Base-by-base conservation (phyloP, 2,329 filamentous ascomycete species). In the Immersiporthe knoxdaviesiana region DNA sequence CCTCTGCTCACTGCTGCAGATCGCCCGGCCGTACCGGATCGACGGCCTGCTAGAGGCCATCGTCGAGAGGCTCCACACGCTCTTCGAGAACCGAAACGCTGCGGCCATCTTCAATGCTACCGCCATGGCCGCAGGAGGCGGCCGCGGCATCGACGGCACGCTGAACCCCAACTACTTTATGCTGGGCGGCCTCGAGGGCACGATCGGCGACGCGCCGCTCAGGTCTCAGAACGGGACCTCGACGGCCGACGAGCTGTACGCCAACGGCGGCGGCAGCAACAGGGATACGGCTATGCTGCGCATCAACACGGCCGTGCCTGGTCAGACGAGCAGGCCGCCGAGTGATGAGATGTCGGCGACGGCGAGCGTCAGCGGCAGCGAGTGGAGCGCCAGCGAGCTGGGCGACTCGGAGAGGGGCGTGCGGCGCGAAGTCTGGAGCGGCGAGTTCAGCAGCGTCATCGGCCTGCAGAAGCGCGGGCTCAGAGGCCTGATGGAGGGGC, bases 91-190 rank as follows among this genome's bases (percentile, higher is more conserved):
- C 62, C 88, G 95, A 61, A 99, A 98, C 74, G 95, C 96, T 0
- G 96, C 96, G 0, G 96, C 96, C 7, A 94, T 99, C 0, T 99
- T 99, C 84, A 99, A 99, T 73, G 96, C 96, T 0, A 96, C 95
- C 0, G 96, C 96, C 66, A 98, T 98, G 96, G 96, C 94, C 0
- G 96, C 96, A 1, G 96, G 96, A 14, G 94, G 96, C 35, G 96
- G 96, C 0, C 89, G 94, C 62, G 92, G 92, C 62, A 92, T 95
- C 37, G 90, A 91, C 66, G 92, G 85, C 50, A 84, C 82, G 1
- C 79, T 89, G 39, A 89, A 89, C 74, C 89, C 88, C 68, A 89
- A 90, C 75, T 89, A 85, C 77, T 89, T 87, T 74, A 84, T 88
- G 7, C 80, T 84, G 72, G 72, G 79, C 76, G 78, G 85, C 75